Evolutionary conservation across 306 rosid species (phyloP).

Genomic region (Lagenaria siceraria): DNA sequence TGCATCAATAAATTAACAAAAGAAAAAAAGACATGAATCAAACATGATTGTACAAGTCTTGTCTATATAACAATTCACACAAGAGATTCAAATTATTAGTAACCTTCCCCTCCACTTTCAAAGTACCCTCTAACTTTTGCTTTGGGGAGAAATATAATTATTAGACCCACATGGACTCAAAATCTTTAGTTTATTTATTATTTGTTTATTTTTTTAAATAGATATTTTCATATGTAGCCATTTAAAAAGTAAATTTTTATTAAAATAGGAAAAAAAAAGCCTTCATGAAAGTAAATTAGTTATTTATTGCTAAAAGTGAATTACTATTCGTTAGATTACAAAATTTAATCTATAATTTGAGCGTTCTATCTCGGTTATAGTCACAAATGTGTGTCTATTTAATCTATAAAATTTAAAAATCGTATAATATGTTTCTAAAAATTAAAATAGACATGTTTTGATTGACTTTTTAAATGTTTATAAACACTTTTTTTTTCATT

Average conservation of each 20-base stretch:
- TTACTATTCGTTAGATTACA: too few relatives aligned
- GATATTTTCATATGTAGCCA: background rate
- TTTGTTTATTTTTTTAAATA: background rate
- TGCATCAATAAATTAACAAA: background rate
- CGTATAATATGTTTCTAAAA: too few relatives aligned
- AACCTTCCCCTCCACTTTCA: constrained; percentile 1
- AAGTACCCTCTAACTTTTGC: background rate
- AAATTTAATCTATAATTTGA: too few relatives aligned
- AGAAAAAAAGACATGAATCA: background rate
- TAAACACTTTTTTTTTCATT: too few relatives aligned
- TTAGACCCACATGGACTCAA: background rate
- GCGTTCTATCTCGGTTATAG: too few relatives aligned
- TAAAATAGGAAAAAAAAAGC: background rate
- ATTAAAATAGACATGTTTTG: too few relatives aligned
- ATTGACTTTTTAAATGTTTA: too few relatives aligned
- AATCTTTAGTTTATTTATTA: background rate
- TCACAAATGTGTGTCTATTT: too few relatives aligned
- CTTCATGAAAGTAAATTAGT: background rate
- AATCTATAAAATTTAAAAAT: too few relatives aligned
- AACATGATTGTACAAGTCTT: background rate
- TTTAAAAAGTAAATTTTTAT: background rate
- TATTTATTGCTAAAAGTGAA: background rate
- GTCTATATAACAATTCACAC: background rate
- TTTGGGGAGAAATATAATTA: background rate
- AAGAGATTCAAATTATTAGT: background rate